phyloP scores from a whole-genome alignment of 2,329 filamentous ascomycete species.

The Aspergillus pseudoviridinutans region DNA sequence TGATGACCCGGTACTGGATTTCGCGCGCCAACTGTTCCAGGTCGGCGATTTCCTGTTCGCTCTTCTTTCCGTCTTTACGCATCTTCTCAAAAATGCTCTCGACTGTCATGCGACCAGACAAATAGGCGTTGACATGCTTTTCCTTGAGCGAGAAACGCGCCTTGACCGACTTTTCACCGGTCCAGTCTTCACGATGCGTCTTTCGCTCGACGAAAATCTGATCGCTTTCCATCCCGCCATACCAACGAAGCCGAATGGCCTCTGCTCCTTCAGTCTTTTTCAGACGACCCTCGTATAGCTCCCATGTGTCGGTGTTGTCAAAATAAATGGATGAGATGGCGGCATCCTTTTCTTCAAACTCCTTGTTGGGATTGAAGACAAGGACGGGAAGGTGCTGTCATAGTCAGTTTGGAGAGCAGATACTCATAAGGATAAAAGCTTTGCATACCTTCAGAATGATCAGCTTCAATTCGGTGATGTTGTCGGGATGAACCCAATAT shows the following conservation, averaged over 20 bases:
- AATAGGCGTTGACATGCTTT: slow-evolving; percentile 91
- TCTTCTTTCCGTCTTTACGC: slow-evolving; percentile 90
- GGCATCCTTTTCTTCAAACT: slow-evolving; percentile 84
- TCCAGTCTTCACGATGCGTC: slow-evolving; percentile 98
- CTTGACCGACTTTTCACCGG: slow-evolving; percentile 97
- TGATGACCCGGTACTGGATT: slow-evolving; percentile 88
- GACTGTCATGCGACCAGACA: slow-evolving; percentile 79
- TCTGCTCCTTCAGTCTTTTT: slow-evolving; percentile 98
- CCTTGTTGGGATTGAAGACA: slow-evolving; percentile 96
- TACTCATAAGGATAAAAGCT: background rate
- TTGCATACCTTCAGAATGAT: slow-evolving; percentile 75
- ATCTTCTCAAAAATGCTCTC: slow-evolving; percentile 94
- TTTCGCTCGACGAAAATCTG: slow-evolving; percentile 97
- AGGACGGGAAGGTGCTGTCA: slow-evolving; percentile 79
- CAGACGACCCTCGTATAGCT: slow-evolving; percentile 86
- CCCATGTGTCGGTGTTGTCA: slow-evolving; percentile 91
- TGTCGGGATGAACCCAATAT: slow-evolving; percentile 98
- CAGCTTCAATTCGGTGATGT: slow-evolving; percentile 96
- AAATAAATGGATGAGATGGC: slow-evolving; percentile 99
- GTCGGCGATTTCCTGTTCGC: slow-evolving; percentile 81
- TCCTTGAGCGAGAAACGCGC: slow-evolving; percentile 93
- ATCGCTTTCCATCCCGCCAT: slow-evolving; percentile 91
- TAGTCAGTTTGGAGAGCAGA: background rate
- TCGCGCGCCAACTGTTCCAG: slow-evolving; percentile 86
- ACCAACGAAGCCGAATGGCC: slow-evolving; percentile 94